A percentile compares a stretch with the other conserved stretches of the same genome.
These are phyloP conservation scores for Pseudocercospora ulei DNA, from an alignment of 2,329 filamentous ascomycete genomes.

Conservation along the genomic window DNA sequence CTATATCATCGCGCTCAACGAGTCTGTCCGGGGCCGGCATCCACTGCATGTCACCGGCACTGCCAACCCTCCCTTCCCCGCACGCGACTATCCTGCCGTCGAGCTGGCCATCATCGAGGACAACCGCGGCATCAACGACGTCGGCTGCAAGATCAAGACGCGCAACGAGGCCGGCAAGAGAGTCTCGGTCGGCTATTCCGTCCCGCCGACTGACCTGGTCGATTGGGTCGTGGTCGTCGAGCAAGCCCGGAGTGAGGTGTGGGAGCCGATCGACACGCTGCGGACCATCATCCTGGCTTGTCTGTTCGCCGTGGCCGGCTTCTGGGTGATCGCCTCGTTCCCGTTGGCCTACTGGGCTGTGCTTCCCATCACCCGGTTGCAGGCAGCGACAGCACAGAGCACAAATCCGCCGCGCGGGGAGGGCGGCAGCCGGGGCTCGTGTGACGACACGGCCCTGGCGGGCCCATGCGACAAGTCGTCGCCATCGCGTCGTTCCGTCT, in stretches of 20 bases:
- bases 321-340: constrained; percentile 60
- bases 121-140: constrained; percentile 44
- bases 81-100: constrained; percentile 55
- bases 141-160: constrained; percentile 51
- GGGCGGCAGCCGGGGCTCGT: constrained; percentile 7
- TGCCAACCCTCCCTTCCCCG: constrained; percentile 48
- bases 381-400: constrained; percentile 63
- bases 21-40: constrained; percentile 26
- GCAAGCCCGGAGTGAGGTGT: constrained; percentile 63
- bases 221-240: constrained; percentile 80
- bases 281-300: constrained; percentile 72
- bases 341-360: constrained; percentile 76
- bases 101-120: constrained; percentile 45
- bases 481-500: constrained; percentile 1
- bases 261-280: constrained; percentile 64
- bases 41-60: constrained; percentile 32
- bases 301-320: constrained; percentile 67
- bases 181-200: constrained; percentile 73
- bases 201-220: constrained; percentile 57
- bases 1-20: constrained; percentile 29
- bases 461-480: constrained; percentile 4
- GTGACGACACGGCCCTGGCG: constrained; percentile 4
- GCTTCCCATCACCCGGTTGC: constrained; percentile 65
- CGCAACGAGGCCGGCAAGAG: constrained; percentile 58
- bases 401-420: constrained; percentile 51